Evolutionary conservation across 768 basidiomycete species (phyloP).

Genomic region (Termitomyces sp.): DNA sequence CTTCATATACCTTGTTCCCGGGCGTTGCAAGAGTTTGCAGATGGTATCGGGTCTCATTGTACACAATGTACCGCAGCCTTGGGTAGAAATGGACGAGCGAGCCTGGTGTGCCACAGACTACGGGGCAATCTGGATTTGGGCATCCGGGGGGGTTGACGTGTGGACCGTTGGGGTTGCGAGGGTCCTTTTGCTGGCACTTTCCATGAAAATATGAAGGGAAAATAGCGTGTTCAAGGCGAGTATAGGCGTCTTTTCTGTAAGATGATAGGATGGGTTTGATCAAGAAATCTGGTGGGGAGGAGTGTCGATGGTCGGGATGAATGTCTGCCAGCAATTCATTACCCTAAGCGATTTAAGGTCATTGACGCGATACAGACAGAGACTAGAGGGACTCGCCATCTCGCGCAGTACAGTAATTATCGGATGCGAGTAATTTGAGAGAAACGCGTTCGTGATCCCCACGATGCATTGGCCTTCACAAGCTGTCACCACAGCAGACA

Average conservation of each 20-base stretch:
- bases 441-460: conserved; percentile 53
- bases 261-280: conserved; percentile 44
- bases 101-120: conserved; percentile 81
- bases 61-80: conserved; percentile 46
- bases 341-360: conserved; percentile 1
- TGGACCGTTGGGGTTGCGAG: conserved; percentile 13
- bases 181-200: conserved; percentile 58
- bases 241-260: conserved; percentile 43
- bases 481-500: conserved; percentile 40
- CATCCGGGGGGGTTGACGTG: conserved; percentile 60
- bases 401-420: conserved; percentile 34
- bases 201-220: conserved; percentile 76
- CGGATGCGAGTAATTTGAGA: conserved; percentile 45
- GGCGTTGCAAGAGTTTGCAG: conserved; percentile 34
- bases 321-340: conserved; percentile 12
- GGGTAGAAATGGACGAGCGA: conserved; percentile 70
- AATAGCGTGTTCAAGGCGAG: conserved; percentile 49
- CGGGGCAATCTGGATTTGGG: conserved; percentile 75
- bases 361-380: background rate
- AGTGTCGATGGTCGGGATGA: conserved; percentile 8
- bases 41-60: conserved; percentile 34
- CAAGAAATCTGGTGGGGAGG: conserved; percentile 24
- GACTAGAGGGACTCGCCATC: conserved; percentile 36
- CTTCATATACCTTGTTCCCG: conserved; percentile 36
- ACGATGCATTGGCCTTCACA: conserved; percentile 73